Percentiles rank a stretch among this genome's conserved stretches.
Conservation (phyloP, 805 yeast species). For the Sugiyamaella valdiviana region DNA sequence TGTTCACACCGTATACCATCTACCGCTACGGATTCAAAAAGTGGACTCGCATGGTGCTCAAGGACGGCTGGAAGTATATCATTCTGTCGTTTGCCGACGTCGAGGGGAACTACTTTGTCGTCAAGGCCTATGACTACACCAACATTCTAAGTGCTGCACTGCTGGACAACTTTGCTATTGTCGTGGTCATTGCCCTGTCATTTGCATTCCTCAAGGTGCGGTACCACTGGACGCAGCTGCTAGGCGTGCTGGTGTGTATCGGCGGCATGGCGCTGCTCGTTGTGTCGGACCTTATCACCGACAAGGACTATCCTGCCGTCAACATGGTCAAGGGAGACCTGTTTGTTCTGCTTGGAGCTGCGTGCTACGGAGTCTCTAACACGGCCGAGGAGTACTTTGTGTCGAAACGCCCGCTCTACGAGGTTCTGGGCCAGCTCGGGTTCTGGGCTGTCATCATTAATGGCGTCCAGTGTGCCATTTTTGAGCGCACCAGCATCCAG, state of each 20-base stretch:
- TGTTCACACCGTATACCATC: slow-evolving; percentile 37
- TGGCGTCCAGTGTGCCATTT: slow-evolving; percentile 41
- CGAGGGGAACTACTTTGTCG: slow-evolving; percentile 42
- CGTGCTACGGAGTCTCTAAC: slow-evolving; percentile 41
- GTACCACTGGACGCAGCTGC: slow-evolving; percentile 41
- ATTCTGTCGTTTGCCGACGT: slow-evolving; percentile 40
- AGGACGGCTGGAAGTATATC: slow-evolving; percentile 41
- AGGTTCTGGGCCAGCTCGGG: slow-evolving; percentile 40
- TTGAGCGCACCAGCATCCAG: slow-evolving; percentile 34
- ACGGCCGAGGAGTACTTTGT: slow-evolving; percentile 40
- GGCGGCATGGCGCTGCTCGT: slow-evolving; percentile 40
- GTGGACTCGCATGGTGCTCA: slow-evolving; percentile 27
- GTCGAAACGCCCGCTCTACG: slow-evolving; percentile 40
- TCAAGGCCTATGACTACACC: slow-evolving; percentile 40
- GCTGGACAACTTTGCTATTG: slow-evolving; percentile 42
- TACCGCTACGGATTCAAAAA: slow-evolving; percentile 35
- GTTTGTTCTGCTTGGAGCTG: slow-evolving; percentile 40
- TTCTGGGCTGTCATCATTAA: slow-evolving; percentile 38
- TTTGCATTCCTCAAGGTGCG: slow-evolving; percentile 39
- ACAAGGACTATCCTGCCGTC: slow-evolving; percentile 36
- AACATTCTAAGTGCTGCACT: slow-evolving; percentile 39
- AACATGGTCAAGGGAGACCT: slow-evolving; percentile 40
- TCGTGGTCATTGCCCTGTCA: slow-evolving; percentile 38
- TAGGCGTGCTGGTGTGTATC: slow-evolving; percentile 37
- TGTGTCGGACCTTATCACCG: slow-evolving; percentile 37